Conservation (phyloP, 495 filamentous ascomycete genomes). For the Letharia columbiana region DNA sequence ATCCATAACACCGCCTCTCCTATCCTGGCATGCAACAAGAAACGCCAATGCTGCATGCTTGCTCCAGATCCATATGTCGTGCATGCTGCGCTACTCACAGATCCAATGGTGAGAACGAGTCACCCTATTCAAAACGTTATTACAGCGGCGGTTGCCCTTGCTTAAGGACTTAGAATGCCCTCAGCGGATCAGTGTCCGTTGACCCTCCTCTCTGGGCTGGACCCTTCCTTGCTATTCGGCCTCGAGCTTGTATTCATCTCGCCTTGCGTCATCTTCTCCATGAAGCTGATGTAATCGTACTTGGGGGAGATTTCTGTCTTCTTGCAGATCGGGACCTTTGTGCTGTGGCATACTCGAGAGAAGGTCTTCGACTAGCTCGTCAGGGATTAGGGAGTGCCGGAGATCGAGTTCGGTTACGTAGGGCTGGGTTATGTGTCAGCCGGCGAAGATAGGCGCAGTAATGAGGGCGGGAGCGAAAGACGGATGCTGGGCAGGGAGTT, state of each 20-base stretch:
- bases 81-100: background rate
- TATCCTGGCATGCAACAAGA: background rate
- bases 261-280: conserved; percentile 60
- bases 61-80: background rate
- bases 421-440: conserved; percentile 40
- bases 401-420: conserved; percentile 98
- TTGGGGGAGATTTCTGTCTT: conserved; percentile 69
- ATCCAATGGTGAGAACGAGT: background rate
- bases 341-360: conserved; percentile 77
- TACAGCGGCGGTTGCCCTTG: background rate
- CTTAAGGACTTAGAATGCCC: too few species aligned
- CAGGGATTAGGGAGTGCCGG: conserved; percentile 85
- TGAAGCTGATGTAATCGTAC: conserved; percentile 88
- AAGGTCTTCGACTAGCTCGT: conserved; percentile 89
- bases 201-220: background rate
- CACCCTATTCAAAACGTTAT: background rate
- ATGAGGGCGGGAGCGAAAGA: background rate
- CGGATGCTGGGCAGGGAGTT: background rate
- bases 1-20: background rate
- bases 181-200: background rate
- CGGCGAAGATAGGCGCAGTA: background rate
- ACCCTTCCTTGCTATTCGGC: background rate
- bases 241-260: conserved; percentile 7
- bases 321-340: conserved; percentile 65
- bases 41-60: conserved; percentile 7